Conservation (phyloP, 148 eudicot genomes). For the Amaranthus palmeri region DNA sequence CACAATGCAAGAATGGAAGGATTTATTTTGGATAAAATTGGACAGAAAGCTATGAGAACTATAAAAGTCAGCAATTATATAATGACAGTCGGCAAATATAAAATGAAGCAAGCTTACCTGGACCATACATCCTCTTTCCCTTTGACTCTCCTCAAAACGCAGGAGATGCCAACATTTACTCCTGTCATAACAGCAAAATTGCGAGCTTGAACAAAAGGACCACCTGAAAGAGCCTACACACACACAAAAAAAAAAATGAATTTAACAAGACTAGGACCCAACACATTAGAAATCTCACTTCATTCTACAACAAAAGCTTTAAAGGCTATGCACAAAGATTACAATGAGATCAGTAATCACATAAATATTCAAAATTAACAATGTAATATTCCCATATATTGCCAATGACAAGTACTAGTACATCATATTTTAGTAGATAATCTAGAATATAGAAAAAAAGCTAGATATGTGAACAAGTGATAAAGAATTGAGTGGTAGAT, state of each 20-base stretch:
- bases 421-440: no score
- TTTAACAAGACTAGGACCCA: slow-evolving; percentile 1
- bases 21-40: no score
- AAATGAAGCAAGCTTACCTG: slow-evolving; percentile 38
- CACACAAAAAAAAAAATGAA: slow-evolving; percentile 2
- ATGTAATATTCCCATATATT: no score
- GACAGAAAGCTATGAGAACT: neutral
- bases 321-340: no score
- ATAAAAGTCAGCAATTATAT: neutral
- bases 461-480: neutral
- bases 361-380: neutral
- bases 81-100: no score
- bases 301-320: no score
- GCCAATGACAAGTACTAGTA: neutral
- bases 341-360: neutral
- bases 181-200: slow-evolving; percentile 98
- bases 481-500: neutral
- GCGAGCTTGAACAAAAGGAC: slow-evolving; percentile 90
- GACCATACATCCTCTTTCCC: slow-evolving; percentile 95
- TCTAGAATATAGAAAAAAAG: no score
- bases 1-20: neutral
- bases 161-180: slow-evolving; percentile 81
- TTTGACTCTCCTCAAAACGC: slow-evolving; percentile 77
- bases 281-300: no score
- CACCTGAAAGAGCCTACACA: slow-evolving; percentile 85